Base-by-base conservation (phyloP, 1,284 basidiomycete species). In the Crucibulum parvulum region DNA sequence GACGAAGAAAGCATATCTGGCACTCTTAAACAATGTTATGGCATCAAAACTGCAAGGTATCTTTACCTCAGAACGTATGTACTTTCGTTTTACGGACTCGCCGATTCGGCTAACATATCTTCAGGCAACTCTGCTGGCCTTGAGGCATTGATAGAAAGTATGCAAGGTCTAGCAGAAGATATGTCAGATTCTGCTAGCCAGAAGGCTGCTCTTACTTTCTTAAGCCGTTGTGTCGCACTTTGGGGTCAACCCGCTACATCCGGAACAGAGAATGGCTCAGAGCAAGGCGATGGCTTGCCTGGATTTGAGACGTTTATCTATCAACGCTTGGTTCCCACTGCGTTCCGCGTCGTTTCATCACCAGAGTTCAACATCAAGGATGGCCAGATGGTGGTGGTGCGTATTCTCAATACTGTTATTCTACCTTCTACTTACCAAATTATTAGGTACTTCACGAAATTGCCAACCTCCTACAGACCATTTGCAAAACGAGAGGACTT, bases 301-400 rank as follows among this genome's bases (percentile, higher is more conserved):
- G 97, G 97, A 1, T 99, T 99, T 72, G 95, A 98, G 67, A 84
- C 87, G 11, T 98, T 98, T 72, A 85, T 98, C 53, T 99, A 99
- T 74, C 92, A 97, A 66, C 87, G 90, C 8, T 79, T 98, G 46
- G 81, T 99, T 54, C 94, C 94, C 4, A 80, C 90, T 1, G 90
- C 91, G 37, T 98, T 99, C 73, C 84, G 89, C 24, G 88, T 98
- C 5, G 89, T 96, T 0, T 89, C 92, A 10, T 83, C 86, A 24
- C 86, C 91, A 0, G 84, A 88, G 46, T 96, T 99, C 72, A 97
- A 97, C 71, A 82, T 93, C 66, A 92, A 92, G 69, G 95, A 97
- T 69, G 95, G 94, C 6, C 94, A 96, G 68, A 88, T 90, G 69
- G 83, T 91, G 54, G 85, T 91, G 66, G 95, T 95, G 69, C 72